Evolutionary conservation across 1,284 basidiomycete genomes (phyloP).

Genomic region (Lignosus rhinocerotis): DNA sequence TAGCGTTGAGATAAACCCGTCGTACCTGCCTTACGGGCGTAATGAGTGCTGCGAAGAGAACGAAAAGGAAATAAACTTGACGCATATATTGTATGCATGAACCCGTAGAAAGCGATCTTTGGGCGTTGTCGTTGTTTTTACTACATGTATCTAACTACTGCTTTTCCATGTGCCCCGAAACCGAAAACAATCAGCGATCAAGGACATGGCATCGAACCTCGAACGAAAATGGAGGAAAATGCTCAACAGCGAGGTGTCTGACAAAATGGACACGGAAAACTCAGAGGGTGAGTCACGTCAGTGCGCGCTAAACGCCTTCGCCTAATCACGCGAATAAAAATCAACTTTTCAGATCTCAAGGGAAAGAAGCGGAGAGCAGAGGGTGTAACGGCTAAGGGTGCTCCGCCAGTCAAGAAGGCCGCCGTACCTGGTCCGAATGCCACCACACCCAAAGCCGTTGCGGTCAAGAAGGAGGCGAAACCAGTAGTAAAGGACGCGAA

Average conservation of each 20-base stretch:
- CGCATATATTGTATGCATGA: slow-evolving; percentile 6
- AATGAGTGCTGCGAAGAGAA: not conserved
- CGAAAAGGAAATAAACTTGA: slow-evolving; percentile 7
- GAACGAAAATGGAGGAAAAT: slow-evolving; percentile 77
- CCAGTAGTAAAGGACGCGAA: slow-evolving; percentile 63
- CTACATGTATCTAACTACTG: slow-evolving; percentile 68
- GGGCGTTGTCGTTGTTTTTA: slow-evolving; percentile 12
- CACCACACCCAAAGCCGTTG: slow-evolving; percentile 27
- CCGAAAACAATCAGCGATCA: slow-evolving; percentile 63
- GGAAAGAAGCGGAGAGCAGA: slow-evolving; percentile 71
- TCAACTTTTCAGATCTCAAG: slow-evolving; percentile 47
- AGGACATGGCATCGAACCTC: slow-evolving; percentile 86
- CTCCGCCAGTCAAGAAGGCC: slow-evolving; percentile 64
- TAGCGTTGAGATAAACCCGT: not conserved
- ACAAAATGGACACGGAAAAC: slow-evolving; percentile 49
- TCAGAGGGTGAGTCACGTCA: slow-evolving; percentile 73
- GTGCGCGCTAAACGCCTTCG: slow-evolving; percentile 32
- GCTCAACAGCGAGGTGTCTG: slow-evolving; percentile 38
- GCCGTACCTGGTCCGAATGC: slow-evolving; percentile 49
- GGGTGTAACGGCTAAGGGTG: slow-evolving; percentile 48
- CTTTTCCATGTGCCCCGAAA: slow-evolving; percentile 28
- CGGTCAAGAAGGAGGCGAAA: slow-evolving; percentile 41
- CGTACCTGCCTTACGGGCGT: slow-evolving; percentile 1
- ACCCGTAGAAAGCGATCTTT: slow-evolving; percentile 12
- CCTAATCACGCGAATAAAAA: slow-evolving; percentile 9